These are phyloP conservation scores for Boeremia lycopersici DNA, from an alignment of 2,329 filamentous ascomycete species.

Conservation along the genomic window DNA sequence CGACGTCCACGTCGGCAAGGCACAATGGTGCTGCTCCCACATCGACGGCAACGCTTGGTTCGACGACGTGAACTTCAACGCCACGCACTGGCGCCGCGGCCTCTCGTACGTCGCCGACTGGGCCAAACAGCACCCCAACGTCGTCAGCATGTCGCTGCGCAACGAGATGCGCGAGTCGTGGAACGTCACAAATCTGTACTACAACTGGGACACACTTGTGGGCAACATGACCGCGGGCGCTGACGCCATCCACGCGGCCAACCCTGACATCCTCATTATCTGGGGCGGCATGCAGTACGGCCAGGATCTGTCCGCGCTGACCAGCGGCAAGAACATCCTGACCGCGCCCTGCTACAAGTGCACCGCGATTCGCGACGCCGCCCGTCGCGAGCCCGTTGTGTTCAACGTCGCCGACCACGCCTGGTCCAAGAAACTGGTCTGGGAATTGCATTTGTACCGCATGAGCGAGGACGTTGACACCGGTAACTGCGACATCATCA, in stretches of 20 bases:
- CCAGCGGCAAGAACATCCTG: constrained; percentile 46
- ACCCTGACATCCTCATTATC: constrained; percentile 60
- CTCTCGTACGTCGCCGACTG: constrained; percentile 60
- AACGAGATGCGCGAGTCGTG: constrained; percentile 59
- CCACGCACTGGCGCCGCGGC: constrained; percentile 60
- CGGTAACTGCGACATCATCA: constrained; percentile 55
- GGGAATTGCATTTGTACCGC: constrained; percentile 65
- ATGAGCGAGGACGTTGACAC: constrained; percentile 49
- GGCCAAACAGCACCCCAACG: constrained; percentile 55
- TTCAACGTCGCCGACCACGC: constrained; percentile 55
- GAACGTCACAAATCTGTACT: constrained; percentile 35
- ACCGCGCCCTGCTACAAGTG: constrained; percentile 50
- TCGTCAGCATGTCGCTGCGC: constrained; percentile 62
- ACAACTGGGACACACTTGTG: constrained; percentile 41
- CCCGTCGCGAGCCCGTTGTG: constrained; percentile 51
- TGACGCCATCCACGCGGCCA: constrained; percentile 56
- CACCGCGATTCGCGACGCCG: constrained; percentile 50
- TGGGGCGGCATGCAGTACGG: constrained; percentile 61
- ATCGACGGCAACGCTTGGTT: constrained; percentile 66
- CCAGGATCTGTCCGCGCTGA: constrained; percentile 57
- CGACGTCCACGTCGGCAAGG: constrained; percentile 41
- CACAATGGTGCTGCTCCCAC: constrained; percentile 44
- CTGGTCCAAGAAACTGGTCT: constrained; percentile 63
- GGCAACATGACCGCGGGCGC: constrained; percentile 57
- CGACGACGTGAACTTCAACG: constrained; percentile 60